These are phyloP conservation scores for Friedmanniomyces endolithicus DNA, from an alignment of 495 filamentous ascomycete genomes.

Conservation along the genomic window DNA sequence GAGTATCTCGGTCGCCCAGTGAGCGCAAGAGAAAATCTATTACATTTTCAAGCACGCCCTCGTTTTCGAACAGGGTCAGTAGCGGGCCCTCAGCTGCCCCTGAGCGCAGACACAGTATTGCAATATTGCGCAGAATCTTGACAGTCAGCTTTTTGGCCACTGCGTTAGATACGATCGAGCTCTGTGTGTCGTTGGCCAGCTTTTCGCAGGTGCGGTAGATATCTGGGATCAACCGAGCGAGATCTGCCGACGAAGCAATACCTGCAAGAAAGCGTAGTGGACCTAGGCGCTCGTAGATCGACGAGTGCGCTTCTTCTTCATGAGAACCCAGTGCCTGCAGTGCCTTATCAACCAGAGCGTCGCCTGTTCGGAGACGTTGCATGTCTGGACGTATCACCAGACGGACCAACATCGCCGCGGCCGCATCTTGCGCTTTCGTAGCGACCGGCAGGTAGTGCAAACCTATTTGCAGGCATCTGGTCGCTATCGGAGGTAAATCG, in stretches of 20 bases:
- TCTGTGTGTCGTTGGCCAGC: constrained; percentile 32
- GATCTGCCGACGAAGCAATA: constrained; percentile 43
- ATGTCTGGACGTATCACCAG: constrained; percentile 78
- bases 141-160: constrained; percentile 66
- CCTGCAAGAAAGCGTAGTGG: constrained; percentile 66
- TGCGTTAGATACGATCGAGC: constrained; percentile 41
- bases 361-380: constrained; percentile 60
- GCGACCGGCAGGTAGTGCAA: constrained; percentile 56
- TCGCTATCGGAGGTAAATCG: constrained; percentile 54
- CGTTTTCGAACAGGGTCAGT: constrained; percentile 4
- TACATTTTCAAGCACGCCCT: constrained; percentile 48
- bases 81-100: constrained; percentile 18
- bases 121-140: constrained; percentile 66
- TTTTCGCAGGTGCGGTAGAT: constrained; percentile 44
- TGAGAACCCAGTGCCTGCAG: constrained; percentile 38
- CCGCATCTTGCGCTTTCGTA: constrained; percentile 79
- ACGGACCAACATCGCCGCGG: constrained; percentile 66
- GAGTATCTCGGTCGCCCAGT: constrained; percentile 73
- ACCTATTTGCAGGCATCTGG: constrained; percentile 57
- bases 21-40: constrained; percentile 57
- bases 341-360: constrained; percentile 54
- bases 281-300: constrained; percentile 55
- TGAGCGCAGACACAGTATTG: constrained; percentile 46
- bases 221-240: constrained; percentile 37
- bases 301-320: not conserved